These are phyloP conservation scores for Acacia acuminata DNA, from an alignment of 306 rosid species.

Conservation along the genomic window DNA sequence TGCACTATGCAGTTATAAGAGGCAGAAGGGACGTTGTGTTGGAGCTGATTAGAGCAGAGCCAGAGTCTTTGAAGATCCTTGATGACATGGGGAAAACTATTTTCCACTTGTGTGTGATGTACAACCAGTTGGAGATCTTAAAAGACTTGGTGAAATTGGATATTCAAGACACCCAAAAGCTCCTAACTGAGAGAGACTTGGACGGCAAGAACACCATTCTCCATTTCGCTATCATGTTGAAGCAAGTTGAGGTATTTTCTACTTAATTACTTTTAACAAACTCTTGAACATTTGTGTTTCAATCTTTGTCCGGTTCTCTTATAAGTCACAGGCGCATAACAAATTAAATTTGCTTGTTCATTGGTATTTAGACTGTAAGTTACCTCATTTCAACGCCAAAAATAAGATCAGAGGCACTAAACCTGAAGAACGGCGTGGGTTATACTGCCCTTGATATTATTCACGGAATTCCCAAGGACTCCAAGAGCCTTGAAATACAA, in stretches of 20 bases:
- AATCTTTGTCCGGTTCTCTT: too few relatives aligned
- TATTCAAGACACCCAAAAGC: not conserved
- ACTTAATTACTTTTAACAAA: too few relatives aligned
- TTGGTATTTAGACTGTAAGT: too few relatives aligned
- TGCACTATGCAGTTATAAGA: slow-evolving; percentile 27
- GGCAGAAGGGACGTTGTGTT: slow-evolving; percentile 7
- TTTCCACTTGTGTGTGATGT: slow-evolving; percentile 24
- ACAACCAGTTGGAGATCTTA: not conserved
- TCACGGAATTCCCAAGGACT: not conserved
- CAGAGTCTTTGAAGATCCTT: not conserved
- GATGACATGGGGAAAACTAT: not conserved
- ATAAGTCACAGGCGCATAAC: too few relatives aligned
- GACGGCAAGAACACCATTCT: not conserved
- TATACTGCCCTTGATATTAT: not conserved
- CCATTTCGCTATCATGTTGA: not conserved
- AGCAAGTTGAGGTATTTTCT: not conserved
- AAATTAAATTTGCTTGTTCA: too few relatives aligned
- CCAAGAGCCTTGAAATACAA: not conserved
- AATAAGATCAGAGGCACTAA: not conserved
- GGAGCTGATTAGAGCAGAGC: not conserved
- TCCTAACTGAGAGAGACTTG: not conserved
- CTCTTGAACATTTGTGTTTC: too few relatives aligned
- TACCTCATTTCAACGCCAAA: not conserved
- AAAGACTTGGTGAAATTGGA: not conserved
- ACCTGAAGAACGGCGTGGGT: not conserved